A percentile compares a stretch with the other conserved stretches of the same genome.
phyloP scores from a whole-genome alignment of 352 stramenopile species.

The Peronosclerospora sorghi region DNA sequence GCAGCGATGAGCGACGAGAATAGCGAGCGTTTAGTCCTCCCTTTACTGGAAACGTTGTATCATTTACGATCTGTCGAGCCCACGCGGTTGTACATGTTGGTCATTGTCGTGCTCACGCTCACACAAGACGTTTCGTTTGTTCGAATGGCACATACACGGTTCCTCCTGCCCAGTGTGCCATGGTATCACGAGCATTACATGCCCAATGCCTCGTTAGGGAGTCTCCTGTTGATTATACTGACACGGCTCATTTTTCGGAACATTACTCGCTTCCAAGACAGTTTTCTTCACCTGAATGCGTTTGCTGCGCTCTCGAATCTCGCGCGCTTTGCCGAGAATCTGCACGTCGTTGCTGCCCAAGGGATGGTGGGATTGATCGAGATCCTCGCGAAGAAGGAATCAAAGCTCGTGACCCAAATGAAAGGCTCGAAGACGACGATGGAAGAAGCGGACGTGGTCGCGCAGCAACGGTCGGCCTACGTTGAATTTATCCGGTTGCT shows the following conservation, averaged over 20 bases:
- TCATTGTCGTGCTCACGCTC: constrained; percentile 58
- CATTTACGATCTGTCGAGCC: constrained; percentile 49
- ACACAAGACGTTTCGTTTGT: constrained; percentile 59
- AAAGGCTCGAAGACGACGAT: constrained; percentile 17
- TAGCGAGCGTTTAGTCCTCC: constrained; percentile 40
- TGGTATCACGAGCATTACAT: constrained; percentile 80
- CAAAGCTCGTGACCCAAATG: constrained; percentile 43
- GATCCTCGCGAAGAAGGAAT: constrained; percentile 69
- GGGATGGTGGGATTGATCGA: constrained; percentile 55
- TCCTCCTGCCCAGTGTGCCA: constrained; percentile 43
- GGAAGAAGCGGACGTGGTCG: constrained; percentile 31
- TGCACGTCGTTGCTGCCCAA: constrained; percentile 67
- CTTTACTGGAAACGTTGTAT: constrained; percentile 66
- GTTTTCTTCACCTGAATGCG: constrained; percentile 64
- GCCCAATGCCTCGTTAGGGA: constrained; percentile 59
- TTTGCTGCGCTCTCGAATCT: constrained; percentile 70
- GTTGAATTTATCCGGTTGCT: constrained; percentile 69
- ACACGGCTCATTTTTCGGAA: constrained; percentile 66
- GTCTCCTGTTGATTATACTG: constrained; percentile 70
- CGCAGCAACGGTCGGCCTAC: constrained; percentile 50
- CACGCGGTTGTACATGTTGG: constrained; percentile 57
- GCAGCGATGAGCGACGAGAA: constrained; percentile 32
- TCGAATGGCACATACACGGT: constrained; percentile 42
- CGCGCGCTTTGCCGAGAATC: constrained; percentile 50
- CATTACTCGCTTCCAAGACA: constrained; percentile 73